These are phyloP conservation scores for Nicotiana tomentosiformis DNA, from an alignment of 257 asterid species.

Conservation along the genomic window DNA sequence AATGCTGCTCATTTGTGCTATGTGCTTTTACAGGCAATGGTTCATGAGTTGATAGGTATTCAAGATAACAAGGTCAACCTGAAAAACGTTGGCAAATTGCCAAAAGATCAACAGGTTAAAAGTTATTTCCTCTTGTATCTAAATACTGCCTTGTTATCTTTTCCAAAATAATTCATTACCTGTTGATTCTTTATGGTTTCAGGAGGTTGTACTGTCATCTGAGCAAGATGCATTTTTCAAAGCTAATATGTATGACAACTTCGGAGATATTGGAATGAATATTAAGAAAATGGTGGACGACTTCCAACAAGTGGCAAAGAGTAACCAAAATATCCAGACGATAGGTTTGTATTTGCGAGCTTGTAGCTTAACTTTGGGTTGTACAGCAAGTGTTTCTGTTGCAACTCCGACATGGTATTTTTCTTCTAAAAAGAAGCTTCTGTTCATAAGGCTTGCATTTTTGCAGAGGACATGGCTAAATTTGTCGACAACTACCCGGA, in stretches of 20 bases:
- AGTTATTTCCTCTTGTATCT: slow-evolving; percentile 10
- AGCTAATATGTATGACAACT: slow-evolving; percentile 86
- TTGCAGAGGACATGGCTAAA: slow-evolving; percentile 98
- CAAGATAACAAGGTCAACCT: slow-evolving; percentile 91
- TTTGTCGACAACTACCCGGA: slow-evolving; percentile 98
- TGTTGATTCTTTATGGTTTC: slow-evolving; percentile 18
- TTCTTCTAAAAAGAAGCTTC: neutral
- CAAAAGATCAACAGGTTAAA: slow-evolving; percentile 85
- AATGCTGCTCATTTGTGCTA: slow-evolving; percentile 14
- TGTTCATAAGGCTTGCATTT: slow-evolving; percentile 18
- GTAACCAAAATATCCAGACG: slow-evolving; percentile 96
- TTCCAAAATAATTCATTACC: slow-evolving; percentile 12
- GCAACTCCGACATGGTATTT: neutral
- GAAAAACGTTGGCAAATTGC: slow-evolving; percentile 51
- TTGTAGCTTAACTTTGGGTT: neutral
- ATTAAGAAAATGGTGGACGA: slow-evolving; percentile 93
- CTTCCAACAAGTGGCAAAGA: slow-evolving; percentile 88
- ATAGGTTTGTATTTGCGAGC: slow-evolving; percentile 58
- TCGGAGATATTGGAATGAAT: slow-evolving; percentile 98
- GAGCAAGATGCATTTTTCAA: slow-evolving; percentile 97
- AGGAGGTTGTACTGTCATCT: slow-evolving; percentile 96
- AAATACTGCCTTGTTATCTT: slow-evolving; percentile 12
- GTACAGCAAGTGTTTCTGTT: neutral
- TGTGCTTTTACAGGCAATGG: slow-evolving; percentile 69
- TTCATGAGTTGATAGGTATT: slow-evolving; percentile 90